A percentile compares a stretch with the other conserved stretches of the same genome.
Conservation (phyloP, 2,329 filamentous ascomycete genomes). For the Purpureocillium takamizusanense region DNA sequence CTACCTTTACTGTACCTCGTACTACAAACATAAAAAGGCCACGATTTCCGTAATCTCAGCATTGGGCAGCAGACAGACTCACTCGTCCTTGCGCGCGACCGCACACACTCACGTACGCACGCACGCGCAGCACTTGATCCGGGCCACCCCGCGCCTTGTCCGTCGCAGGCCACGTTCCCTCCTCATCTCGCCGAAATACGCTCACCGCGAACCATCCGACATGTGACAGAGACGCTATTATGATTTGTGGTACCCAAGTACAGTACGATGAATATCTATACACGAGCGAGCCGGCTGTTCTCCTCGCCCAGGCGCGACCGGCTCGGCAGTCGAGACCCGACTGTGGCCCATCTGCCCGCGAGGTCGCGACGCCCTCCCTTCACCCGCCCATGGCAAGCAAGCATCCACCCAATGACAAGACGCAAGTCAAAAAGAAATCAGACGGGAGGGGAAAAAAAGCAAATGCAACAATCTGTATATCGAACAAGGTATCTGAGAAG, state of each 20-base stretch:
- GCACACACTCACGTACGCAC: no score
- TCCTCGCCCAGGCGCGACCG: slow-evolving; percentile 12
- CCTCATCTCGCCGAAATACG: no score
- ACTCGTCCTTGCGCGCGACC: no score
- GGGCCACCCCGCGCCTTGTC: no score
- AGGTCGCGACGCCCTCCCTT: not conserved
- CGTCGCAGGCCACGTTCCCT: no score
- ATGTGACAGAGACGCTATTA: slow-evolving; percentile 17
- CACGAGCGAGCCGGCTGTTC: slow-evolving; percentile 21
- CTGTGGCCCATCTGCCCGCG: not conserved
- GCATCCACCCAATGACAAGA: not conserved
- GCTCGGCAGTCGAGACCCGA: not conserved
- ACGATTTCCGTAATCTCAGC: no score
- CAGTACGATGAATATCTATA: slow-evolving; percentile 20
- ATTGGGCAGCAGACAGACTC: no score
- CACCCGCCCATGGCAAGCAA: not conserved
- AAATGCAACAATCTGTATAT: slow-evolving; percentile 32
- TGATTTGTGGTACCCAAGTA: slow-evolving; percentile 16
- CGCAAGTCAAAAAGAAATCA: slow-evolving; percentile 2
- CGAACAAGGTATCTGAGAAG: slow-evolving; percentile 51
- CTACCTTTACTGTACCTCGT: no score
- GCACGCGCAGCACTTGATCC: no score
- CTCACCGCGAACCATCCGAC: no score
- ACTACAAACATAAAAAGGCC: no score
- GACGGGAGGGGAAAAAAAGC: not conserved